A percentile compares a stretch with the other conserved stretches of the same genome.
Conservation (phyloP, 352 stramenopile genomes). For the Globisporangium radiosum region DNA sequence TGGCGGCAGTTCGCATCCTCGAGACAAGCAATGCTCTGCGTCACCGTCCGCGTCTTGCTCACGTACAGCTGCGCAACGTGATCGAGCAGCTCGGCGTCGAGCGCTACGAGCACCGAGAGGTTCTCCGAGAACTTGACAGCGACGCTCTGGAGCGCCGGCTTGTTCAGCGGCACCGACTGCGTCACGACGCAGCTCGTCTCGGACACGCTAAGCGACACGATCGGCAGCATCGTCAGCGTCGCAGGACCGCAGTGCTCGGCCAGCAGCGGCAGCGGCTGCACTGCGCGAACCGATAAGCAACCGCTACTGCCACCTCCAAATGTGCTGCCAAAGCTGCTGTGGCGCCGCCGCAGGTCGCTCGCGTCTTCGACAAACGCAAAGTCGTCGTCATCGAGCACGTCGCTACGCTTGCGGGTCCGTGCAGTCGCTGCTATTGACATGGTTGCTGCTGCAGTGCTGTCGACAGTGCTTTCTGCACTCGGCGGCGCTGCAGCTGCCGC, state of each 20-base stretch:
- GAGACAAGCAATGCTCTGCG: constrained; percentile 55
- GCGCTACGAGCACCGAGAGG: constrained; percentile 62
- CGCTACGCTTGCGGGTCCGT: constrained; percentile 9
- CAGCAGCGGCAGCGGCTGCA: constrained; percentile 41
- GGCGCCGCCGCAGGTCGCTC: constrained; percentile 41
- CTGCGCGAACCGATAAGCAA: constrained; percentile 9
- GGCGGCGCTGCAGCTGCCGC: constrained; percentile 1
- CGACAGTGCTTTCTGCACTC: not conserved
- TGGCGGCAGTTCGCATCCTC: constrained; percentile 68
- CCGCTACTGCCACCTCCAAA: constrained; percentile 19
- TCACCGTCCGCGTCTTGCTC: constrained; percentile 66
- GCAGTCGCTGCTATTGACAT: not conserved
- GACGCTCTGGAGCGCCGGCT: constrained; percentile 49
- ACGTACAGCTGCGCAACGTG: constrained; percentile 70
- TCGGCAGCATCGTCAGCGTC: constrained; percentile 50
- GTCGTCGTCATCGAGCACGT: constrained; percentile 47
- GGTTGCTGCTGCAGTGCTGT: not conserved
- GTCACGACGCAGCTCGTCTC: constrained; percentile 47
- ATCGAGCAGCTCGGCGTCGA: constrained; percentile 73
- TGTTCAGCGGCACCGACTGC: constrained; percentile 56
- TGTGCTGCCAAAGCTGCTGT: constrained; percentile 56
- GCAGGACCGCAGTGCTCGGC: constrained; percentile 34
- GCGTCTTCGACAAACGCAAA: constrained; percentile 81
- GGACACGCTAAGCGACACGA: constrained; percentile 35
- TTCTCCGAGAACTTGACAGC: constrained; percentile 82